A percentile compares a stretch with the other conserved stretches of the same genome.
phyloP scores from a whole-genome alignment of 1,284 basidiomycete species.

The Apiotrichum sp. region DNA sequence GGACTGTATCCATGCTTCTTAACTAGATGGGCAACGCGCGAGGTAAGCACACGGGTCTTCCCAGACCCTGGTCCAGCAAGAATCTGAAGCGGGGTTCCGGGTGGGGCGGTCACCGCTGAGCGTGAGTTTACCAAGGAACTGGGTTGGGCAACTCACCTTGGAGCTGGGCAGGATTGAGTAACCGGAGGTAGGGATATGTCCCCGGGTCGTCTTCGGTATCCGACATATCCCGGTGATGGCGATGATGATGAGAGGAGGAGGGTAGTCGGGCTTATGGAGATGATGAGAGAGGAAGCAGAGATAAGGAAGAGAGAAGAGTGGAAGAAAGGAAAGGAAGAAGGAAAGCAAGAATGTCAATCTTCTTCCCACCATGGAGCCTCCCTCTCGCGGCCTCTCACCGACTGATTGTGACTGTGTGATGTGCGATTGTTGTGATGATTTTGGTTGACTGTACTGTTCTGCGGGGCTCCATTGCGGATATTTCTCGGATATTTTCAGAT shows the following conservation, averaged over 20 bases:
- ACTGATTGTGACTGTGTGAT: no score
- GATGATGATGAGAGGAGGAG: no score
- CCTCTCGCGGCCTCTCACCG: no score
- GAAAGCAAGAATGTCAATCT: background rate
- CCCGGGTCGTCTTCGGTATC: background rate
- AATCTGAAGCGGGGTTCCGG: slow-evolving; percentile 65
- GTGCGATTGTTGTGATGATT: no score
- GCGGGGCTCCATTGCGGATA: no score
- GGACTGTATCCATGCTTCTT: slow-evolving; percentile 56
- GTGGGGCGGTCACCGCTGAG: slow-evolving; percentile 62
- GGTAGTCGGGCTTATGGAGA: background rate
- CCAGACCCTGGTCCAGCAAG: slow-evolving; percentile 80
- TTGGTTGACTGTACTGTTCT: no score
- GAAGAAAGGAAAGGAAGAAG: background rate
- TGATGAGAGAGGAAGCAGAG: background rate
- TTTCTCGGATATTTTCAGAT: no score
- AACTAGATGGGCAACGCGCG: slow-evolving; percentile 70
- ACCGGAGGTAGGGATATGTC: slow-evolving; percentile 30
- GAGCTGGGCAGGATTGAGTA: slow-evolving; percentile 37
- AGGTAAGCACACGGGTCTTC: slow-evolving; percentile 64
- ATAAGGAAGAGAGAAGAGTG: background rate
- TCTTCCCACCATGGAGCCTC: no score
- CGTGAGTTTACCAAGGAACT: slow-evolving; percentile 19
- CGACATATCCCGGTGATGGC: background rate
- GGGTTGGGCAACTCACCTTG: slow-evolving; percentile 18